Evolutionary conservation across 192 early-diverging fungal genomes (phyloP).

Genomic region (Lobosporangium transversale): DNA sequence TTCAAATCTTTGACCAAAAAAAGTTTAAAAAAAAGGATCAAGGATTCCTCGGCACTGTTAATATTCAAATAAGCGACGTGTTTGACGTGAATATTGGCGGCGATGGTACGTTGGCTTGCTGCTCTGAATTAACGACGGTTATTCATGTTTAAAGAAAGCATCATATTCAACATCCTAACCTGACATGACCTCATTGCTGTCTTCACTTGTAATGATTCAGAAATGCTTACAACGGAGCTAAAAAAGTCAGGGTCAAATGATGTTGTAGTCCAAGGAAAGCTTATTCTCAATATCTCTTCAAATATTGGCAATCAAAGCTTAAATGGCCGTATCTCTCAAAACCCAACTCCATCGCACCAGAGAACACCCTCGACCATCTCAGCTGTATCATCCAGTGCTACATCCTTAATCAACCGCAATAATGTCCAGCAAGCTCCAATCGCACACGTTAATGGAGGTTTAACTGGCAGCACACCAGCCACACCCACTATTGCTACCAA

Average conservation of each 20-base stretch:
- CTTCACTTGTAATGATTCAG: too few species aligned
- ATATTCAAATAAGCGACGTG: constrained; percentile 83
- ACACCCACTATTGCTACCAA: constrained; percentile 11
- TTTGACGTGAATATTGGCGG: constrained; percentile 83
- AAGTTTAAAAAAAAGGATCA: constrained; percentile 94
- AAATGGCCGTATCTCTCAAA: constrained; percentile 21
- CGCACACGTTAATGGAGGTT: constrained; percentile 8
- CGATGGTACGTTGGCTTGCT: constrained; percentile 58
- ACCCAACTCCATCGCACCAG: constrained; percentile 33
- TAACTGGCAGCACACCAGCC: background rate
- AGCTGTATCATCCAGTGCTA: constrained; percentile 56
- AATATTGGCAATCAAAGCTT: constrained; percentile 58
- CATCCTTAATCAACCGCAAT: constrained; percentile 52
- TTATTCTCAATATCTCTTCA: constrained; percentile 80
- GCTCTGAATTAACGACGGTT: too few species aligned
- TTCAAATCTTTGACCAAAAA: constrained; percentile 98
- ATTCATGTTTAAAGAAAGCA: too few species aligned
- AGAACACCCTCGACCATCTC: constrained; percentile 54
- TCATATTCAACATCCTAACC: too few species aligned
- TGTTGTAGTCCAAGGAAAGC: constrained; percentile 82
- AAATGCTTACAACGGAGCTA: constrained; percentile 91
- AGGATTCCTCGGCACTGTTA: constrained; percentile 92
- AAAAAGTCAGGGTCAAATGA: constrained; percentile 87
- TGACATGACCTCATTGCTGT: too few species aligned
- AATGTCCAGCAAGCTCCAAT: constrained; percentile 23